A percentile compares a stretch with the other conserved stretches of the same genome.
Evolutionary conservation across 345 rosid species (phyloP).

Genomic region (Salix brachista): DNA sequence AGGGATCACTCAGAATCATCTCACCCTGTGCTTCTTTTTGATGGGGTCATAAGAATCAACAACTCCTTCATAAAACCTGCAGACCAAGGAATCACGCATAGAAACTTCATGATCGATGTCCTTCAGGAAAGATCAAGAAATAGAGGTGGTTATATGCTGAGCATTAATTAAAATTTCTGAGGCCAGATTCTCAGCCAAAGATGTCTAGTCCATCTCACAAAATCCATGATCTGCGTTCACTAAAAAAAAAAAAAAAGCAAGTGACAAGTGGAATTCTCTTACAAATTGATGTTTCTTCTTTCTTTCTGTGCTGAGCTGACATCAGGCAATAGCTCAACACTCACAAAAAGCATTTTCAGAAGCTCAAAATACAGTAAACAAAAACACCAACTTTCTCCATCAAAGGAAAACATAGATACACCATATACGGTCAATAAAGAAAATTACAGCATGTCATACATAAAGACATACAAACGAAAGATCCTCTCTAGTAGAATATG

Average conservation of each 20-base stretch:
- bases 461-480: neutral
- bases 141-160: neutral
- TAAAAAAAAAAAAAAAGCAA: slow-evolving; percentile 14
- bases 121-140: neutral
- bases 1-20: slow-evolving; percentile 19
- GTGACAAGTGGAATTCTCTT: neutral
- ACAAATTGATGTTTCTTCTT: neutral
- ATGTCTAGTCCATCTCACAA: neutral
- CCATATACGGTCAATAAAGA: neutral
- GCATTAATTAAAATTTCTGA: neutral
- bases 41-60: slow-evolving; percentile 42
- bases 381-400: neutral
- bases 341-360: neutral
- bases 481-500: neutral
- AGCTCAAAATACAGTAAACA: neutral
- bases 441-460: neutral
- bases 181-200: neutral
- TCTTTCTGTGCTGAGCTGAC: neutral
- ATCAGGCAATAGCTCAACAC: neutral
- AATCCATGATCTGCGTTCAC: neutral
- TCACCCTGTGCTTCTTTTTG: slow-evolving; percentile 57
- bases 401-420: neutral
- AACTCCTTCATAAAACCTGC: slow-evolving; percentile 69
- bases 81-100: neutral
- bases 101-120: neutral